phyloP scores from a whole-genome alignment of 78 protist species.

The Thecamonas trahens region DNA sequence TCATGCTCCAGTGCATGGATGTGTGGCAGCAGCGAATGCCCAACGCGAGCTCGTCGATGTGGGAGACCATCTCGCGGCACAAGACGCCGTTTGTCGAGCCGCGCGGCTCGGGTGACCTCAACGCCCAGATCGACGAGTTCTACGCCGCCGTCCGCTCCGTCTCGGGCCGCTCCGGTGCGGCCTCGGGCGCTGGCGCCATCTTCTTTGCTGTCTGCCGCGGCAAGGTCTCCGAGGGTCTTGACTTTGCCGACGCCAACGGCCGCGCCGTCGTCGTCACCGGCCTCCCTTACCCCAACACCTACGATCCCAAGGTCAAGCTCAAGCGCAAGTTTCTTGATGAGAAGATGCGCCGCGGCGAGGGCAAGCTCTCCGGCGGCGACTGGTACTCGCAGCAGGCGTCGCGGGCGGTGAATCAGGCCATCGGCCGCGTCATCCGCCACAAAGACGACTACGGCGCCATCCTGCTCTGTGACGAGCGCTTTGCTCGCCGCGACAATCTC shows the following conservation, averaged over 20 bases:
- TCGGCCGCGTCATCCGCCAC: slow-evolving; percentile 95
- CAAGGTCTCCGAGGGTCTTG: slow-evolving; percentile 90
- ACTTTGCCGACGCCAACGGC: slow-evolving; percentile 83
- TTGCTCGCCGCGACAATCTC: background rate
- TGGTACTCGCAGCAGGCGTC: slow-evolving; percentile 84
- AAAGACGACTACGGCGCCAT: slow-evolving; percentile 87
- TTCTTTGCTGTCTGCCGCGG: slow-evolving; percentile 91
- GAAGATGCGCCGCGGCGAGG: background rate
- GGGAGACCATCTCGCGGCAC: slow-evolving; percentile 2
- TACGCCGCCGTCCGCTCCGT: slow-evolving; percentile 5
- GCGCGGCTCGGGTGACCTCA: slow-evolving; percentile 8
- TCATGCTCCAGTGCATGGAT: slow-evolving; percentile 20
- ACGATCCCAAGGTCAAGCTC: slow-evolving; percentile 33
- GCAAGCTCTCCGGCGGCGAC: slow-evolving; percentile 22
- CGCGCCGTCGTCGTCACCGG: slow-evolving; percentile 94
- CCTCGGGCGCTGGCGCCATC: slow-evolving; percentile 52
- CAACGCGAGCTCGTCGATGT: too few species aligned
- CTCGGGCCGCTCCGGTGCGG: background rate
- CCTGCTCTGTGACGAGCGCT: slow-evolving; percentile 66
- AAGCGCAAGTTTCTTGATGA: slow-evolving; percentile 41
- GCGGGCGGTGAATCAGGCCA: slow-evolving; percentile 95
- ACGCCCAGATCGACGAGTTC: slow-evolving; percentile 21
- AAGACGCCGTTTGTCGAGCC: slow-evolving; percentile 65
- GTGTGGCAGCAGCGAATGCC: slow-evolving; percentile 34
- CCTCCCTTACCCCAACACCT: slow-evolving; percentile 71